Evolutionary conservation across 73 alveolate species (phyloP).

Genomic region (Tetrahymena borealis): DNA sequence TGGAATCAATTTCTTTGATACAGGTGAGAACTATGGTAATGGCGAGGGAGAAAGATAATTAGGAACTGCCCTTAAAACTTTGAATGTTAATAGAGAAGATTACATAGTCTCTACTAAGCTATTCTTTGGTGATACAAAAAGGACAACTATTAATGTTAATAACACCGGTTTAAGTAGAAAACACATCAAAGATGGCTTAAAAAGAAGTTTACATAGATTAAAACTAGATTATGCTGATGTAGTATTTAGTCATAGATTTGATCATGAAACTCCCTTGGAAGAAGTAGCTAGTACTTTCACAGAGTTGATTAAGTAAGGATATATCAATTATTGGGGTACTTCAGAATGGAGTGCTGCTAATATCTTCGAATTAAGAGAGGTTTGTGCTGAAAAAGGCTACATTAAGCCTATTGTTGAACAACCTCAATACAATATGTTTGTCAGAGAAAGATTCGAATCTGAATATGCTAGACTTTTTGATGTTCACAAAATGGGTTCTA

Average conservation of each 20-base stretch:
- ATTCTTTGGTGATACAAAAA: conserved; percentile 54
- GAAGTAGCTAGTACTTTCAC: conserved; percentile 85
- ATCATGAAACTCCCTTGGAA: conserved; percentile 78
- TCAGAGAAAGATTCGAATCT: conserved; percentile 82
- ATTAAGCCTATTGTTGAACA: conserved; percentile 90
- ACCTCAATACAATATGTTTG: conserved; percentile 78
- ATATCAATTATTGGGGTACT: conserved; percentile 97
- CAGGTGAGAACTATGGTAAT: conserved; percentile 86
- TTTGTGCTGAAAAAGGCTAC: conserved; percentile 59
- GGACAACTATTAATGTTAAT: conserved; percentile 35
- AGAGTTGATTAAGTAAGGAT: conserved; percentile 76
- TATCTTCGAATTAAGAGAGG: conserved; percentile 64
- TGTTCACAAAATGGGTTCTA: conserved; percentile 71
- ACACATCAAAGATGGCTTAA: conserved; percentile 74
- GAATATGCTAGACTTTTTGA: conserved; percentile 69
- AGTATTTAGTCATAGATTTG: conserved; percentile 86
- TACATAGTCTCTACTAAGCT: conserved; percentile 77
- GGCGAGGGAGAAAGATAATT: conserved; percentile 70
- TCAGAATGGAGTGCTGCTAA: conserved; percentile 88
- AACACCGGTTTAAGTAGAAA: conserved; percentile 70
- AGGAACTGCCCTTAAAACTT: conserved; percentile 47
- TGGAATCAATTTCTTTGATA: conserved; percentile 92
- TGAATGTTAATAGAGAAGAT: conserved; percentile 49
- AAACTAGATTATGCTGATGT: conserved; percentile 80
- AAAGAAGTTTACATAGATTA: conserved; percentile 66